Conservation (phyloP, 2,329 filamentous ascomycete species). For the Monosporascus sp. region DNA sequence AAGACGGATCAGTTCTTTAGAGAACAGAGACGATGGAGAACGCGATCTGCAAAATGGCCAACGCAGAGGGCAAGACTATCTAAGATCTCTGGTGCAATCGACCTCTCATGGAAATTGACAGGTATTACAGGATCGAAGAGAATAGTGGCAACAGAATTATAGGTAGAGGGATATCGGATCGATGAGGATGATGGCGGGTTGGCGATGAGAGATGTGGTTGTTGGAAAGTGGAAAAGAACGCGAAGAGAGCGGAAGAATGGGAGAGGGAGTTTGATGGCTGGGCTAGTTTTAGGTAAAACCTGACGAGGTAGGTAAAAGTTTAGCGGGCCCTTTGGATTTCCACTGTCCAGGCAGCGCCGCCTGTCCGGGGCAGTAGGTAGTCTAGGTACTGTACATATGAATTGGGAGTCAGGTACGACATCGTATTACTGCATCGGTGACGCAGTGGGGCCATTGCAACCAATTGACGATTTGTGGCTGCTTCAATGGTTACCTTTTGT, state of each 20-base stretch:
- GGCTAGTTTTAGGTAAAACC: no score
- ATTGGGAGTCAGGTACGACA: no score
- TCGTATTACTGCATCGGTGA: no score
- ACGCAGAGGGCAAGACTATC: not conserved
- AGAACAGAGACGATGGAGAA: not conserved
- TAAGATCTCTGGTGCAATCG: not conserved
- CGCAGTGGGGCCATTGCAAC: no score
- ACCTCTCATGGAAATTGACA: not conserved
- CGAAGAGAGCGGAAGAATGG: not conserved
- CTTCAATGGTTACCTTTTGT: no score
- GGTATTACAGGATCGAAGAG: not conserved
- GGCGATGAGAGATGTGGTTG: not conserved
- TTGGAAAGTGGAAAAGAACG: not conserved
- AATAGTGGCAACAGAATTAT: not conserved
- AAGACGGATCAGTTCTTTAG: not conserved
- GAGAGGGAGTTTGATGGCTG: no score
- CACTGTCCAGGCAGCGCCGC: no score
- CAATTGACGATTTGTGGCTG: no score
- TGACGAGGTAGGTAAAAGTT: no score
- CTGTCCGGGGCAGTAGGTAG: no score
- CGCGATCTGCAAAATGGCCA: not conserved
- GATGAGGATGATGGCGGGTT: not conserved
- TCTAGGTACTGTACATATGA: no score
- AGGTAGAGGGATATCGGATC: not conserved
- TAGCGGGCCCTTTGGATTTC: no score